Evolutionary conservation across 805 yeast species (phyloP).

Genomic region (Myxozyma geophila): DNA sequence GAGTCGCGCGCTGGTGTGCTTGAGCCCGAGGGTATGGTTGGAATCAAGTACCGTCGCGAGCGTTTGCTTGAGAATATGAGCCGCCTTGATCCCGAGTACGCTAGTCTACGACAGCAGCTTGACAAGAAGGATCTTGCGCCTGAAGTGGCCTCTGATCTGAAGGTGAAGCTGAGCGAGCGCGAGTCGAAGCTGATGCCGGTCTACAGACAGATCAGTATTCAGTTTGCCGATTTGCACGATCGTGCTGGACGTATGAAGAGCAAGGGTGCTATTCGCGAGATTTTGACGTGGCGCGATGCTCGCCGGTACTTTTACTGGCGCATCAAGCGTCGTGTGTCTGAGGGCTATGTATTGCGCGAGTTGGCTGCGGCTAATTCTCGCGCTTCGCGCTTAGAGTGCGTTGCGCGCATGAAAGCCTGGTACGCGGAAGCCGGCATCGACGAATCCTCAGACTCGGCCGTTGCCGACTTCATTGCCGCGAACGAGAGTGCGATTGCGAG

Average conservation of each 20-base stretch:
- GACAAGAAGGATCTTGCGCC: conserved; percentile 54
- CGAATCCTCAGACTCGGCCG: conserved; percentile 23
- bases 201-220: conserved; percentile 89
- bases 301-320: conserved; percentile 99
- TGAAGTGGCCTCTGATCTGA: conserved; percentile 70
- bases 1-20: conserved; percentile 97
- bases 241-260: conserved; percentile 97
- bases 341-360: conserved; percentile 81
- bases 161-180: conserved; percentile 72
- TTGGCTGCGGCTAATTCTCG: conserved; percentile 62
- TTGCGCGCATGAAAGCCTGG: conserved; percentile 70
- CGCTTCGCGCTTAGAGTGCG: conserved; percentile 75
- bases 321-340: conserved; percentile 91
- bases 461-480: conserved; percentile 29
- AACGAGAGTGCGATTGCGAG: conserved; percentile 10
- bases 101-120: conserved; percentile 64
- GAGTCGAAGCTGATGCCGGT: conserved; percentile 82
- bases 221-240: conserved; percentile 97
- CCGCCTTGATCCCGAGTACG: conserved; percentile 80
- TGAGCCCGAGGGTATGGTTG: conserved; percentile 99
- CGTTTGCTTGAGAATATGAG: conserved; percentile 88
- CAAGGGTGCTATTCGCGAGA: conserved; percentile 86
- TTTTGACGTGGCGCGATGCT: conserved; percentile 81
- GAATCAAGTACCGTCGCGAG: conserved; percentile 95
- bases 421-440: conserved; percentile 33